Evolutionary conservation across 225 moss, liverwort and hornwort species (phyloP).

Genomic region (Sphagnum contortum): DNA sequence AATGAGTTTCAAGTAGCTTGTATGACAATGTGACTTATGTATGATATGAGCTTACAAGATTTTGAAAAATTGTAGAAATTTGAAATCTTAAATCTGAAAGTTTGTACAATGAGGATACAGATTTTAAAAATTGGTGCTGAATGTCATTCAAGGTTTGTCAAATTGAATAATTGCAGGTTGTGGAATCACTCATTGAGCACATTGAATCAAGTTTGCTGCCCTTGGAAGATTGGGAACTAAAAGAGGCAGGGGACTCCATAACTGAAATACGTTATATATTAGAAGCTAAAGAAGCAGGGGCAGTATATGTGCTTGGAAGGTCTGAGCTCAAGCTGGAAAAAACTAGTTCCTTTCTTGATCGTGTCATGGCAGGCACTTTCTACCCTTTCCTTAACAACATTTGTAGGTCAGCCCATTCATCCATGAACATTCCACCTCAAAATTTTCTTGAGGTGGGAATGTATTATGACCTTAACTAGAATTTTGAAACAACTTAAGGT

Average conservation of each 20-base stretch:
- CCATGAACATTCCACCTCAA: conserved; percentile 53
- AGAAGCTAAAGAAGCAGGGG: conserved; percentile 48
- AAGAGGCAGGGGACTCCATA: no score
- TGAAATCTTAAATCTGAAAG: background rate
- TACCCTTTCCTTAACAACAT: conserved; percentile 63
- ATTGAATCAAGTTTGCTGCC: conserved; percentile 14
- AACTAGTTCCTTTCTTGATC: conserved; percentile 17
- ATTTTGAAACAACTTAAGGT: no score
- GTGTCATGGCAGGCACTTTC: conserved; percentile 42
- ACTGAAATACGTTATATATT: no score
- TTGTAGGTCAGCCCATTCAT: conserved; percentile 61
- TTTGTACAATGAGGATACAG: no score
- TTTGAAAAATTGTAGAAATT: background rate
- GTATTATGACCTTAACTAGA: conserved; percentile 37
- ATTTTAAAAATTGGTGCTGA: no score
- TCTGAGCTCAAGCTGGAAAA: conserved; percentile 51
- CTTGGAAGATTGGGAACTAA: no score
- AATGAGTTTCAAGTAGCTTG: no score
- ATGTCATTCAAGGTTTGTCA: no score
- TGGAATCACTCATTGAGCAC: conserved; percentile 27
- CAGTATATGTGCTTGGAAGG: conserved; percentile 72
- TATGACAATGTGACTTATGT: no score
- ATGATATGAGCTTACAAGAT: no score
- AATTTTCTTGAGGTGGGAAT: conserved; percentile 74
- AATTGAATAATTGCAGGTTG: conserved; percentile 12